Conservation (phyloP, 805 yeast genomes). For the Pichia insulana region DNA sequence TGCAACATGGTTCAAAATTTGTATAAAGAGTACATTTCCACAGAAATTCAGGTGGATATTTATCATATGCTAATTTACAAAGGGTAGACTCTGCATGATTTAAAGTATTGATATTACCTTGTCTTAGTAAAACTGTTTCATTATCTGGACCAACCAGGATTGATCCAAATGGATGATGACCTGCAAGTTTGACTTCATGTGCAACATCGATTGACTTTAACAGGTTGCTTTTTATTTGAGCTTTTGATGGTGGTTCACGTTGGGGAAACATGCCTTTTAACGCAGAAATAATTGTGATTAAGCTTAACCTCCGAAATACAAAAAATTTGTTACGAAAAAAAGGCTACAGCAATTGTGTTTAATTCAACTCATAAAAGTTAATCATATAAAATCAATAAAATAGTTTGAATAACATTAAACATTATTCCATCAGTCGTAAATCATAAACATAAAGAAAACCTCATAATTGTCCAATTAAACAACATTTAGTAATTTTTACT, state of each 20-base stretch:
- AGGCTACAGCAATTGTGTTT: too few species aligned
- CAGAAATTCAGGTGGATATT: slow-evolving; percentile 16
- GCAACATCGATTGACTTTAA: slow-evolving; percentile 16
- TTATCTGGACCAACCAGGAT: slow-evolving; percentile 22
- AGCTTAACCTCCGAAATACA: too few species aligned
- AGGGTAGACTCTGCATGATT: slow-evolving; percentile 25
- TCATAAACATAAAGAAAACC: background rate
- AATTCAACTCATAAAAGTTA: too few species aligned
- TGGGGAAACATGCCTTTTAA: slow-evolving; percentile 12
- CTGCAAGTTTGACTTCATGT: slow-evolving; percentile 14
- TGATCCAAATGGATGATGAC: slow-evolving; percentile 26
- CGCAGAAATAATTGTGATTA: too few species aligned
- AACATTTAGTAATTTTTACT: slow-evolving; percentile 28
- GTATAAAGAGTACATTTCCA: slow-evolving; percentile 26
- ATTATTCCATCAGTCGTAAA: background rate
- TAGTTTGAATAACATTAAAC: too few species aligned
- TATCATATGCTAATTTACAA: slow-evolving; percentile 17
- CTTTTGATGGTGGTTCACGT: slow-evolving; percentile 11
- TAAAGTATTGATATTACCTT: slow-evolving; percentile 24
- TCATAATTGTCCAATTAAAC: too few species aligned
- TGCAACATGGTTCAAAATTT: slow-evolving; percentile 26
- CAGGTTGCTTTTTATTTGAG: slow-evolving; percentile 7
- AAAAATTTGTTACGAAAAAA: background rate
- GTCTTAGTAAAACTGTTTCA: slow-evolving; percentile 17
- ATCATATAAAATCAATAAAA: too few species aligned